phyloP scores from a whole-genome alignment of 164 flowering plant species.

The Macadamia tetraphylla region DNA sequence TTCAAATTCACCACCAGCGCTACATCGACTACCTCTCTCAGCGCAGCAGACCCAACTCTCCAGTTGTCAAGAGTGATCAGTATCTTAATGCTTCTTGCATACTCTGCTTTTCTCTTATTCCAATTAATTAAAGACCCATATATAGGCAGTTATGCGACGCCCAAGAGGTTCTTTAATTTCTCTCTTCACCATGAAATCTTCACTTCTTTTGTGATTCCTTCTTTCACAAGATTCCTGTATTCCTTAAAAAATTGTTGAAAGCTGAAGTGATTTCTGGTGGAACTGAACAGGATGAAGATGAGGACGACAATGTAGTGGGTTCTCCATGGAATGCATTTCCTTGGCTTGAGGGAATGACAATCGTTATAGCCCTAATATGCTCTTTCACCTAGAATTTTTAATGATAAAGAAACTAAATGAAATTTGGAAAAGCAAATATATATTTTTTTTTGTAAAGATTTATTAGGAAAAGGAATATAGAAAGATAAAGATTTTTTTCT shows the following conservation, averaged over 20 bases:
- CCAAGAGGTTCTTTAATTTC: constrained; percentile 39
- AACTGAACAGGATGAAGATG: constrained; percentile 36
- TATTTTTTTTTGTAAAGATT: too few species aligned
- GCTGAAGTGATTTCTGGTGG: not conserved
- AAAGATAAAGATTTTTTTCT: too few species aligned
- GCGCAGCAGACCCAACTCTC: constrained; percentile 31
- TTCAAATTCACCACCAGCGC: constrained; percentile 31
- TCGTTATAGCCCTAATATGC: constrained; percentile 60
- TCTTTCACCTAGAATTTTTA: too few species aligned
- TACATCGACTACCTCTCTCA: not conserved
- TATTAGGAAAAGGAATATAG: too few species aligned
- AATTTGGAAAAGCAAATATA: too few species aligned
- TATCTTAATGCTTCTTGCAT: constrained; percentile 78
- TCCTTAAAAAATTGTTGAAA: not conserved
- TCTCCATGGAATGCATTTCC: constrained; percentile 47
- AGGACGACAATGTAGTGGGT: constrained; percentile 4
- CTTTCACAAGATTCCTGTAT: too few species aligned
- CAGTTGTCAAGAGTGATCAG: constrained; percentile 64
- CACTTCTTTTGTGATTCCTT: not conserved
- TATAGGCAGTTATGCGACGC: constrained; percentile 66
- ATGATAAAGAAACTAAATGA: too few species aligned
- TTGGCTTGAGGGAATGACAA: constrained; percentile 75
- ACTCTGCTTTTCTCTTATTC: constrained; percentile 62
- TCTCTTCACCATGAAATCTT: too few species aligned
- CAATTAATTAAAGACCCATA: constrained; percentile 83